A percentile compares a stretch with the other conserved stretches of the same genome.
Evolutionary conservation across 352 stramenopile genomes (phyloP).

Genomic region (Halophytophthora polymorphica): DNA sequence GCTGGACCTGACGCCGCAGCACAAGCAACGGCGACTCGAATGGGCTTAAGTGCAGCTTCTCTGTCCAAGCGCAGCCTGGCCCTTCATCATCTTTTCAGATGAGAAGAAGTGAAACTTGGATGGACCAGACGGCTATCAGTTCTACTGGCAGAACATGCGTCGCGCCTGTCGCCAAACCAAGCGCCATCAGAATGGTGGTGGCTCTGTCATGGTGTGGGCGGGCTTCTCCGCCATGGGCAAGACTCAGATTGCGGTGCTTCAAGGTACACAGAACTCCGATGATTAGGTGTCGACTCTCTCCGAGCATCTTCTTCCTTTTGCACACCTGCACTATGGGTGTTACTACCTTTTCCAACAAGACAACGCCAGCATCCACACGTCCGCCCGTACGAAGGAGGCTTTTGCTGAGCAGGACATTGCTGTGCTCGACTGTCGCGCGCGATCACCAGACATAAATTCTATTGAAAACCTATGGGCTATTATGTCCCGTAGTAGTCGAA

Average conservation of each 20-base stretch:
- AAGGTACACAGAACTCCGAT: not conserved
- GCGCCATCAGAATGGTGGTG: no score
- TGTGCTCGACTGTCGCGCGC: not conserved
- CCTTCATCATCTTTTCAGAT: constrained; percentile 2
- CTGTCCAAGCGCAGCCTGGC: not conserved
- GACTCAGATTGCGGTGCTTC: not conserved
- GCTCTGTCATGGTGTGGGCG: not conserved
- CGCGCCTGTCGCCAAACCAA: not conserved
- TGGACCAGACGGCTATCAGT: not conserved
- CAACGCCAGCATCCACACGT: constrained; percentile 4
- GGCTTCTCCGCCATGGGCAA: not conserved
- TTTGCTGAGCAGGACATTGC: constrained; percentile 4
- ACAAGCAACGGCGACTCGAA: not conserved
- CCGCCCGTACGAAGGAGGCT: not conserved
- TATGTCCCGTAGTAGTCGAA: no score
- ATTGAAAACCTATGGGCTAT: constrained; percentile 6
- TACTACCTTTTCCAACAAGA: constrained; percentile 15
- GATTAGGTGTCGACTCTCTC: constrained; percentile 3
- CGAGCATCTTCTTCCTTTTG: constrained; percentile 9
- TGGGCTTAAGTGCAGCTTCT: constrained; percentile 1
- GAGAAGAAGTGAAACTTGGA: constrained; percentile 8
- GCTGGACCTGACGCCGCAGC: not conserved
- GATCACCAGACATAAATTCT: constrained; percentile 5
- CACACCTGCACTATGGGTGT: constrained; percentile 7
- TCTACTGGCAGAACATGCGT: constrained; percentile 2